Base-by-base conservation (phyloP, 352 stramenopile genomes). In the Pythium aquatile region DNA sequence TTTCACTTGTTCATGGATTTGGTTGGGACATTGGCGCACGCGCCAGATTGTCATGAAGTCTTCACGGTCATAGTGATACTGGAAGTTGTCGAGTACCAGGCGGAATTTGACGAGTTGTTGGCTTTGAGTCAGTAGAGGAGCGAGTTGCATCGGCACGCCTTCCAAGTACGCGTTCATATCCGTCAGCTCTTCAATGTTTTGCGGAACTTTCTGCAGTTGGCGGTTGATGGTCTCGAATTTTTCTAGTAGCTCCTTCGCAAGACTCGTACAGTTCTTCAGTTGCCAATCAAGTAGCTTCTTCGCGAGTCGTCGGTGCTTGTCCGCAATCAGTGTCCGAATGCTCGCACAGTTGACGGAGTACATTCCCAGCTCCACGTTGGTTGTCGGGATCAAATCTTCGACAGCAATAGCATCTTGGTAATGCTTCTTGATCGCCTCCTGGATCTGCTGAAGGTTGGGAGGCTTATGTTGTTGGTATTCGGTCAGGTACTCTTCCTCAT, bases 101-200 rank as follows among this genome's bases (percentile, higher is more conserved):
- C 88, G 79, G 44, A 87, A 92, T 68, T 92, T 91, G 63, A 94
- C 80, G 5, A 94, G 71, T 48, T 88, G 79, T 49, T 93, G 83
- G 32, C 82, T 90, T 47, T 91, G 83, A 5, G 72, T 83, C 30
- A 93, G 63, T 57, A 94, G 42, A 0, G 86, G 84, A 3, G 79
- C 73, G 14, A 94, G 68, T 51, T 93, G 84, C 3, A 70, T 52
- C 0, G 77, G 70, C 1, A 96, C 85, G 30, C 76, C 79, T 55
- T 94, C 88, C 32, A 97, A 75, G 56, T 95, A 97, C 8, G 82
- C 66, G 47, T 78, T 88, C 80, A 97, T 87, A 40, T 97, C 90
- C 0, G 84, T 94, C 28, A 98, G 71, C 63, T 97, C 85, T 63
- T 98, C 93, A 54, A 98, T 97, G 67, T 97, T 96, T 51, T 92